Evolutionary conservation across 495 filamentous ascomycete species (phyloP), one percentile per base, ranked within the genome.

Genomic region (Aspergillus bridgeri): DNA sequence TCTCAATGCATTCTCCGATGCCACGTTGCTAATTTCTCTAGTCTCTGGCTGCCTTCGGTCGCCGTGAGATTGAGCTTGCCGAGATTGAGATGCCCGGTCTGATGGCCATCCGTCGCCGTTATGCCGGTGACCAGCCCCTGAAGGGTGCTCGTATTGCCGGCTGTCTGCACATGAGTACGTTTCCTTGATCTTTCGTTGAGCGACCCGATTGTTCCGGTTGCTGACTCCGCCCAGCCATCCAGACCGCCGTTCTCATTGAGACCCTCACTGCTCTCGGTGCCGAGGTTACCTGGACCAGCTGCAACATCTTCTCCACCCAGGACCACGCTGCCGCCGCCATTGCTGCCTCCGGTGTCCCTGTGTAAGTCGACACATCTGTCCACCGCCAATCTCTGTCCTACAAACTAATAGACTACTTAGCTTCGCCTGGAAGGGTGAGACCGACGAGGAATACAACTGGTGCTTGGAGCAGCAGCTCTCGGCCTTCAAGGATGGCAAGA

Each of bases 401-500:
- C 22, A 11, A 19, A 27, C 24, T 38, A 19, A 20, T 33, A 48
- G 22, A 18, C 15, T 6, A 20, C 23, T 1, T 45, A 86, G 83
- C 71, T 98, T 98, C 72, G 94, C 94, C 77, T 98, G 95, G 95
- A 98, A 98, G 83, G 94, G 94, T 72, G 94, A 98, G 88, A 96
- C 93, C 64, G 95, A 98, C 79, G 94, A 98, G 83, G 94, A 98
- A 83, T 98, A 98, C 86, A 82, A 94, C 70, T 98, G 94, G 94
- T 98, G 94, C 76, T 80, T 98, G 69, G 94, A 98, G 81, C 94
- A 98, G 84, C 95, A 98, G 82, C 89, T 98, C 65, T 69, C 81
- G 51, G 89, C 94, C 68, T 98, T 98, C 89, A 95, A 94, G 80
- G 90, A 96, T 75, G 87, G 85, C 85, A 88, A 96, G 86, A 86